Evolutionary conservation across 1,139 yeast species (phyloP).

Genomic region (Blastobotrys arbuscula): DNA sequence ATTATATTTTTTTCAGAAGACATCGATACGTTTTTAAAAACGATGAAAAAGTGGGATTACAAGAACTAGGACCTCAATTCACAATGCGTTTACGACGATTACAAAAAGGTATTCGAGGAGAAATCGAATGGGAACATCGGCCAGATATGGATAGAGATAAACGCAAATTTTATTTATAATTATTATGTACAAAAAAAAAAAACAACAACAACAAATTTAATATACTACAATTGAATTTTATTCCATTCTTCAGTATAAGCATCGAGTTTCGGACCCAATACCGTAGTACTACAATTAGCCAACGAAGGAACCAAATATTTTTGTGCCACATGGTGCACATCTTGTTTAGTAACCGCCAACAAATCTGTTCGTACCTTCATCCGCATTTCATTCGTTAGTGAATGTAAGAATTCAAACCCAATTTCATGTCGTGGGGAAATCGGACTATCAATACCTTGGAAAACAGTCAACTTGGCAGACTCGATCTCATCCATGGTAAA

Average conservation of each 20-base stretch:
- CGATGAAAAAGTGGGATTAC: conserved; percentile 89
- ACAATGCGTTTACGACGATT: conserved; percentile 81
- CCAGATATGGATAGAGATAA: conserved; percentile 96
- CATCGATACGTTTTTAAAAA: conserved; percentile 86
- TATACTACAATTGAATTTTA: too few species aligned
- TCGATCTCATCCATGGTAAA: conserved; percentile 61
- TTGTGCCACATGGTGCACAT: conserved; percentile 58
- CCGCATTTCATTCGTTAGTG: conserved; percentile 71
- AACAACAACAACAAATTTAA: not conserved
- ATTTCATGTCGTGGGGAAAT: conserved; percentile 78
- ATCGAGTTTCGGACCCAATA: conserved; percentile 46
- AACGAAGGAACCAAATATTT: conserved; percentile 44
- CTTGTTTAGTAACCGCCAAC: conserved; percentile 57
- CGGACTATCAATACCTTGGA: conserved; percentile 92
- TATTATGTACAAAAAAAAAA: not conserved
- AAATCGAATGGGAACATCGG: conserved; percentile 92
- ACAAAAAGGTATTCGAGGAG: conserved; percentile 87
- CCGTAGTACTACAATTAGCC: conserved; percentile 38
- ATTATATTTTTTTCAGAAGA: conserved; percentile 88
- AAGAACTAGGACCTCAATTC: conserved; percentile 95
- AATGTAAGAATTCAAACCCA: conserved; percentile 55
- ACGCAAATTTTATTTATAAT: conserved; percentile 75
- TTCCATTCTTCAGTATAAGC: conserved; percentile 36
- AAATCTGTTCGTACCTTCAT: conserved; percentile 73
- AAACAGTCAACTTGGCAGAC: conserved; percentile 84